Evolutionary conservation across 2,329 filamentous ascomycete species (phyloP).

Genomic region (Trichoderma breve): DNA sequence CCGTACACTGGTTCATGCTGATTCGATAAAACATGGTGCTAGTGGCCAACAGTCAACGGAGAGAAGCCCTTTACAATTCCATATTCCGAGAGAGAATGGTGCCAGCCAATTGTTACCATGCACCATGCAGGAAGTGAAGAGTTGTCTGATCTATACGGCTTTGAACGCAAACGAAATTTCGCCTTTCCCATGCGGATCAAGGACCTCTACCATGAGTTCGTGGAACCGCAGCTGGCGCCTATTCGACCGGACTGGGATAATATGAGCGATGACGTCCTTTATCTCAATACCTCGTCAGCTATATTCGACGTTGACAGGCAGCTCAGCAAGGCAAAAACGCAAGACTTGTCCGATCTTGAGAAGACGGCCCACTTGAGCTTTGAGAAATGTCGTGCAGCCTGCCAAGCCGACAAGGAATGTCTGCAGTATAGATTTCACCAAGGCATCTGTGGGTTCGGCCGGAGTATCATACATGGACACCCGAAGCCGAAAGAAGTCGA

Average conservation of each 20-base stretch:
- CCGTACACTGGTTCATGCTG: neutral
- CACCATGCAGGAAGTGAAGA: conserved; percentile 53
- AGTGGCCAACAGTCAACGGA: conserved; percentile 55
- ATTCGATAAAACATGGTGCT: neutral
- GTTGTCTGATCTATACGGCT: conserved; percentile 50
- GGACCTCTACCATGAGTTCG: conserved; percentile 49
- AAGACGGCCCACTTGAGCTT: conserved; percentile 42
- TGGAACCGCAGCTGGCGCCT: conserved; percentile 40
- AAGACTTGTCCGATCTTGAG: conserved; percentile 37
- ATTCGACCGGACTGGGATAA: conserved; percentile 54
- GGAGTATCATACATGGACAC: conserved; percentile 39
- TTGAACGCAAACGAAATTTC: conserved; percentile 43
- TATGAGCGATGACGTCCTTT: conserved; percentile 44
- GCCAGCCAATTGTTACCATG: conserved; percentile 56
- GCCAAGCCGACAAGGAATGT: conserved; percentile 38
- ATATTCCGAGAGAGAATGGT: conserved; percentile 50
- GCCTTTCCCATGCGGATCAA: conserved; percentile 40
- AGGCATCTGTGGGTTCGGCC: conserved; percentile 38
- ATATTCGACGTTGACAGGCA: conserved; percentile 34
- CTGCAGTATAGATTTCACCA: conserved; percentile 43
- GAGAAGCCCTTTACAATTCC: conserved; percentile 53
- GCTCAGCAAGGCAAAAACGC: conserved; percentile 33
- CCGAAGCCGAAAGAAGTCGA: conserved; percentile 34
- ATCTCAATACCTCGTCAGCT: conserved; percentile 35
- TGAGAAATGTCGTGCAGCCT: conserved; percentile 46